These are phyloP conservation scores for Yamadazyma paraphyllophila DNA, from an alignment of 805 yeast genomes.

Conservation along the genomic window DNA sequence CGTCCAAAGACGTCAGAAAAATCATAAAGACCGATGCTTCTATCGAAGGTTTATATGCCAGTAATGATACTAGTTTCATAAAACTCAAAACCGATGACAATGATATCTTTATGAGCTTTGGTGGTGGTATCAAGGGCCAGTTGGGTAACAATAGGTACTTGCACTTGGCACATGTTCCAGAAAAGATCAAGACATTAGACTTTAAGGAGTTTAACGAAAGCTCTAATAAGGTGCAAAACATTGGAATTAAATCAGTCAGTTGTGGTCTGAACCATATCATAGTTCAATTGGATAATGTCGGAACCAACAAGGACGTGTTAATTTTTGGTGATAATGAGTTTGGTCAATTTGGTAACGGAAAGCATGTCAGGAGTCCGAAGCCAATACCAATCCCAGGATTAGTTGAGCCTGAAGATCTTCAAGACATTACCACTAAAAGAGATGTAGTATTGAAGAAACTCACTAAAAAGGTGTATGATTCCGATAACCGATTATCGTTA, in stretches of 20 bases:
- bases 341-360: conserved; percentile 87
- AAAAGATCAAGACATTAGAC: conserved; percentile 50
- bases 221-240: conserved; percentile 36
- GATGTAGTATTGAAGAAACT: conserved; percentile 20
- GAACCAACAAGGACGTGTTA: conserved; percentile 52
- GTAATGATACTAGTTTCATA: conserved; percentile 54
- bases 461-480: conserved; percentile 30
- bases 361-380: conserved; percentile 53
- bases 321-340: conserved; percentile 82
- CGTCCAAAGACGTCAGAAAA: conserved; percentile 10
- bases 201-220: conserved; percentile 57
- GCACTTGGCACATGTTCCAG: conserved; percentile 72
- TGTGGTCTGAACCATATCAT: conserved; percentile 67
- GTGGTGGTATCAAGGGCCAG: conserved; percentile 84
- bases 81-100: conserved; percentile 23
- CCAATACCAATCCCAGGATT: conserved; percentile 57
- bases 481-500: conserved; percentile 47
- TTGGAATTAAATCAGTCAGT: conserved; percentile 51
- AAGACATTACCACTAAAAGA: conserved; percentile 8
- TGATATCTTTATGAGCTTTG: conserved; percentile 58
- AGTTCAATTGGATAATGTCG: conserved; percentile 51
- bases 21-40: conserved; percentile 23
- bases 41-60: conserved; percentile 46
- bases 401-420: conserved; percentile 50
- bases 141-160: conserved; percentile 74